Conservation (phyloP, 2,329 filamentous ascomycete genomes). For the Ascochyta koolunga region DNA sequence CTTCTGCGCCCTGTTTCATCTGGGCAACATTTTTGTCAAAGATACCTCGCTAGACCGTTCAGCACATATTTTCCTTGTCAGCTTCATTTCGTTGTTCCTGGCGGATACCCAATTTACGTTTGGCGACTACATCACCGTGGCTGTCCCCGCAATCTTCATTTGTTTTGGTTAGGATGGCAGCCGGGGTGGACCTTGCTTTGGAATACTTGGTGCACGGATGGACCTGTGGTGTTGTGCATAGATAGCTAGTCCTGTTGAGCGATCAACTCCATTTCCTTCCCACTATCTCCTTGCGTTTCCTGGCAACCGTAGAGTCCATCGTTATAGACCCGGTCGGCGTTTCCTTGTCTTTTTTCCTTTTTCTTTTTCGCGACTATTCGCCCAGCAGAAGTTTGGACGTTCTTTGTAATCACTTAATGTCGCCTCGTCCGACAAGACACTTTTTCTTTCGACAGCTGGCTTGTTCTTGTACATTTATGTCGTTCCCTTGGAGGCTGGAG, state of each 20-base stretch:
- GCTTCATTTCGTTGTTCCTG: slow-evolving; percentile 31
- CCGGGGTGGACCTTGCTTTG: slow-evolving; percentile 11
- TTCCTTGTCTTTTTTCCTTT: background rate
- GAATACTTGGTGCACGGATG: slow-evolving; percentile 9
- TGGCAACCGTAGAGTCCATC: slow-evolving; percentile 6
- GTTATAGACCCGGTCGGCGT: slow-evolving; percentile 12
- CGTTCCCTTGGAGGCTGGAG: slow-evolving; percentile 1
- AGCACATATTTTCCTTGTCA: slow-evolving; percentile 29
- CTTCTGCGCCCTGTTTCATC: slow-evolving; percentile 26
- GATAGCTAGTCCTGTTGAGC: slow-evolving; percentile 22
- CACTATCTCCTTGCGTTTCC: slow-evolving; percentile 20
- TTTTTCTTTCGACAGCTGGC: slow-evolving; percentile 8
- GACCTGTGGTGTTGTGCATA: slow-evolving; percentile 13
- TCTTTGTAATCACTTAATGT: slow-evolving; percentile 20
- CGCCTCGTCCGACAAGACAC: slow-evolving; percentile 6
- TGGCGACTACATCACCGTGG: slow-evolving; percentile 33
- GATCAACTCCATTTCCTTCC: slow-evolving; percentile 20
- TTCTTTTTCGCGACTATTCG: slow-evolving; percentile 7
- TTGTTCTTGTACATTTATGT: slow-evolving; percentile 14
- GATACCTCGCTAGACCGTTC: slow-evolving; percentile 43
- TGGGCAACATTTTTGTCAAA: slow-evolving; percentile 29
- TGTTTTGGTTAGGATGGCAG: slow-evolving; percentile 24
- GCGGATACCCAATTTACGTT: slow-evolving; percentile 47
- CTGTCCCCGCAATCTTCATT: slow-evolving; percentile 20
- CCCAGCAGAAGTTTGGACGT: slow-evolving; percentile 10